Percentiles rank a stretch among this genome's conserved stretches.
phyloP scores from a whole-genome alignment of 257 asterid species.

The Cynanchum wilfordii region DNA sequence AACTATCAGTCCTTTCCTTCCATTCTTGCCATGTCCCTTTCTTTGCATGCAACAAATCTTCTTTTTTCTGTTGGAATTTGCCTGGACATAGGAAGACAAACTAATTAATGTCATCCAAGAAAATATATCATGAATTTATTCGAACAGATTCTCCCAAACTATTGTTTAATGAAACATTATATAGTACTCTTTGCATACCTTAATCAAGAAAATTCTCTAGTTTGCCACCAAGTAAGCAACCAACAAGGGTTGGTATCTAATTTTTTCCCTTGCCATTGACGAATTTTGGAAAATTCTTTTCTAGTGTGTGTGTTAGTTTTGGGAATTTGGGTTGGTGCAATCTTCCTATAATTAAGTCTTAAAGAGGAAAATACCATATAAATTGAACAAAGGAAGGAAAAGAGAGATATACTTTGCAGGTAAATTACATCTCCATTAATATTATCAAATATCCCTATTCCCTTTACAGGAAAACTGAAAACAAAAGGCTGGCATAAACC shows the following conservation, averaged over 20 bases:
- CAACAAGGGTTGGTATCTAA: too few species aligned
- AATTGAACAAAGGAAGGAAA: neutral
- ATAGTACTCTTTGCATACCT: too few species aligned
- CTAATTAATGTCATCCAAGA: neutral
- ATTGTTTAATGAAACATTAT: too few species aligned
- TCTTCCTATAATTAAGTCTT: neutral
- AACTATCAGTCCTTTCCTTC: conserved; percentile 34
- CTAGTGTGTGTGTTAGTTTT: too few species aligned
- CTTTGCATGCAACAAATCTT: conserved; percentile 26
- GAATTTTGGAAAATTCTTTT: too few species aligned
- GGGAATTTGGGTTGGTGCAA: neutral
- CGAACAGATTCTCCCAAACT: neutral
- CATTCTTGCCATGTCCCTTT: conserved; percentile 51
- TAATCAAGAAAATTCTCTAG: too few species aligned
- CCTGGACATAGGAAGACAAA: conserved; percentile 26
- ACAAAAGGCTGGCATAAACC: neutral
- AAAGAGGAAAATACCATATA: neutral
- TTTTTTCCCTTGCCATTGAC: too few species aligned
- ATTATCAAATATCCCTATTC: neutral
- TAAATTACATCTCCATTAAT: neutral
- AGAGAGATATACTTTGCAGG: neutral
- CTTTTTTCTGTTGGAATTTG: conserved; percentile 23
- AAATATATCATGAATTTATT: neutral
- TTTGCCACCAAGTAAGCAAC: too few species aligned
- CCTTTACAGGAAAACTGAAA: neutral